Conservation (phyloP, 2,329 filamentous ascomycete genomes). For the Plectosphaerella cucumerina region DNA sequence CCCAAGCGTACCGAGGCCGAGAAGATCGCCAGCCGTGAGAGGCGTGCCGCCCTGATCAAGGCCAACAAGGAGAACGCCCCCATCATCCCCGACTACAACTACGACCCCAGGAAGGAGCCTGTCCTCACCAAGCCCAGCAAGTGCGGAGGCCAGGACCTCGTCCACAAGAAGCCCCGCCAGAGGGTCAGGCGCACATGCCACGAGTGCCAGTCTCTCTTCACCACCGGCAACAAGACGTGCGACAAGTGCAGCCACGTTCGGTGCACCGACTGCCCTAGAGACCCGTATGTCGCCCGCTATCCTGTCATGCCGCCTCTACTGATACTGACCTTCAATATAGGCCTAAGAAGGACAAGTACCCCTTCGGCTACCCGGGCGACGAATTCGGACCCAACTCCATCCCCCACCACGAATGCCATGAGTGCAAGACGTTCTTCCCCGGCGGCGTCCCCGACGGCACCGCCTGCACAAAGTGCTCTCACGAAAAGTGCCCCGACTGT, state of each 20-base stretch:
- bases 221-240: constrained; percentile 57
- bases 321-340: constrained; percentile 29
- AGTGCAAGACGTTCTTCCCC: constrained; percentile 57
- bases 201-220: constrained; percentile 63
- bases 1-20: constrained; percentile 57
- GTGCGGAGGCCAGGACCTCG: constrained; percentile 64
- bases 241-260: constrained; percentile 65
- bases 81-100: constrained; percentile 47
- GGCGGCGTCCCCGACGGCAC: constrained; percentile 44
- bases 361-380: constrained; percentile 66
- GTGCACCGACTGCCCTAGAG: constrained; percentile 76
- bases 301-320: background rate
- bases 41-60: constrained; percentile 44
- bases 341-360: constrained; percentile 65
- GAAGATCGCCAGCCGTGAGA: constrained; percentile 47
- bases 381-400: constrained; percentile 47
- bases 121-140: constrained; percentile 61
- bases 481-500: constrained; percentile 57
- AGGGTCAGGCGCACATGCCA: constrained; percentile 74
- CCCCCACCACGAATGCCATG: constrained; percentile 56
- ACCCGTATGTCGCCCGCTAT: constrained; percentile 57
- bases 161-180: constrained; percentile 68
- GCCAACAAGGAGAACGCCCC: constrained; percentile 54
- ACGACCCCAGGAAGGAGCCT: constrained; percentile 40
- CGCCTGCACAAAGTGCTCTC: constrained; percentile 56